Evolutionary conservation across 306 rosid genomes (phyloP).

Genomic region (Glycine soja): DNA sequence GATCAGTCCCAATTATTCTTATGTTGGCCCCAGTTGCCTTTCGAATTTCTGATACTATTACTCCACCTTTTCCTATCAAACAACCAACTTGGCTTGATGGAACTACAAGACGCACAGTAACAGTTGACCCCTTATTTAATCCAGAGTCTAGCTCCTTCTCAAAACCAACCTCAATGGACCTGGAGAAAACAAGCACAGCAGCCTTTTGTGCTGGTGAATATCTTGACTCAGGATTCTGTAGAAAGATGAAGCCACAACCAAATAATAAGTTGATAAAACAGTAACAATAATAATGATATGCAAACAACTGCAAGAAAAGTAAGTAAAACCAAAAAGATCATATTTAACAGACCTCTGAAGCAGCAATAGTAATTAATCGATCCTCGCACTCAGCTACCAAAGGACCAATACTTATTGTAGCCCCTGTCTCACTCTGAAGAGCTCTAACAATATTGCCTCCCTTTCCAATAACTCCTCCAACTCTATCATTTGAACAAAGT

Average conservation of each 20-base stretch:
- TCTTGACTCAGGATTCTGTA: slow-evolving; percentile 80
- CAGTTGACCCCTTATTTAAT: slow-evolving; percentile 66
- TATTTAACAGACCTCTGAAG: slow-evolving; percentile 78
- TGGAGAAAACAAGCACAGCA: slow-evolving; percentile 81
- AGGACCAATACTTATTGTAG: slow-evolving; percentile 75
- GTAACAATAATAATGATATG: slow-evolving; percentile 23
- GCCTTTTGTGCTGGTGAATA: slow-evolving; percentile 95
- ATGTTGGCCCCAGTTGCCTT: slow-evolving; percentile 83
- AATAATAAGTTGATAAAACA: slow-evolving; percentile 20
- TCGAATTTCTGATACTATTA: slow-evolving; percentile 82
- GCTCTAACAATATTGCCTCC: slow-evolving; percentile 83
- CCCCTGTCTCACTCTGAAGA: slow-evolving; percentile 94
- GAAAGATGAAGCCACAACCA: slow-evolving; percentile 36
- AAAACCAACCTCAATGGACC: slow-evolving; percentile 71
- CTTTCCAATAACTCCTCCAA: slow-evolving; percentile 96
- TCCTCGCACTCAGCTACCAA: slow-evolving; percentile 78
- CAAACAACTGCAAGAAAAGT: slow-evolving; percentile 25
- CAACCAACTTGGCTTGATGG: slow-evolving; percentile 94
- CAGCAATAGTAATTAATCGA: slow-evolving; percentile 74
- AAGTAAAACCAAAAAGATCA: slow-evolving; percentile 35
- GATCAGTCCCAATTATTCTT: slow-evolving; percentile 70
- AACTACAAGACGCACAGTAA: slow-evolving; percentile 75
- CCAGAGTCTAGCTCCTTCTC: slow-evolving; percentile 73
- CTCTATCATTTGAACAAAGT: slow-evolving; percentile 80
- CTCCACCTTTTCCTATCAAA: slow-evolving; percentile 94